Percentiles rank a stretch among this genome's conserved stretches.
These are phyloP conservation scores for Diutina mesorugosa DNA, from an alignment of 1,139 yeast species.

Conservation along the genomic window DNA sequence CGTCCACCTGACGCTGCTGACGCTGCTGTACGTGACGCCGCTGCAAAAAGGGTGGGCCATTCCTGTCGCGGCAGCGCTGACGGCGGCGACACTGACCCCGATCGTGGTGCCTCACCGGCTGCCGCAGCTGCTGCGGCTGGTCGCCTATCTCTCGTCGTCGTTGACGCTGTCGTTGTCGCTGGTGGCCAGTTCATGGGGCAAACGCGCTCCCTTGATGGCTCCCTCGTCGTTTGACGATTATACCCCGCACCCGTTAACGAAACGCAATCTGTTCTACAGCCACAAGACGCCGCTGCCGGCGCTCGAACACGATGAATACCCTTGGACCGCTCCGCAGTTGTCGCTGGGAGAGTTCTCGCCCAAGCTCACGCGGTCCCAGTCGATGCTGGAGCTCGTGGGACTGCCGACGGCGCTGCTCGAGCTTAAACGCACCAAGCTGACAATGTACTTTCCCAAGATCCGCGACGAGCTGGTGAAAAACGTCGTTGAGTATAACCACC, in stretches of 20 bases:
- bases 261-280: neutral
- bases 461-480: slow-evolving; percentile 11
- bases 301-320: slow-evolving; percentile 5
- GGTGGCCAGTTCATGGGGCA: slow-evolving; percentile 8
- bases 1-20: neutral
- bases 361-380: slow-evolving; percentile 23
- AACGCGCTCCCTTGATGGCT: neutral
- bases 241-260: neutral
- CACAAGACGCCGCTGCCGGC: slow-evolving; percentile 7
- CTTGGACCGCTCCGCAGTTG: slow-evolving; percentile 4
- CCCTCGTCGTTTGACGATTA: neutral
- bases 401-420: slow-evolving; percentile 3
- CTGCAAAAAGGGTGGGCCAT: neutral
- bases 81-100: neutral
- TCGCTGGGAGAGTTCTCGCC: slow-evolving; percentile 4
- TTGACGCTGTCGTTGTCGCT: slow-evolving; percentile 25
- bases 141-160: slow-evolving; percentile 29
- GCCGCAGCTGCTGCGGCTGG: slow-evolving; percentile 1
- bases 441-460: slow-evolving; percentile 14
- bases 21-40: neutral
- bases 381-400: slow-evolving; percentile 19
- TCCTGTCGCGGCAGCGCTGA: slow-evolving; percentile 3
- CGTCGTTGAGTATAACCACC: slow-evolving; percentile 13
- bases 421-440: slow-evolving; percentile 16
- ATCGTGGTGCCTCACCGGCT: neutral